Evolutionary conservation across 805 yeast species (phyloP).

Genomic region (Sugiyamaella qingdaonensis): DNA sequence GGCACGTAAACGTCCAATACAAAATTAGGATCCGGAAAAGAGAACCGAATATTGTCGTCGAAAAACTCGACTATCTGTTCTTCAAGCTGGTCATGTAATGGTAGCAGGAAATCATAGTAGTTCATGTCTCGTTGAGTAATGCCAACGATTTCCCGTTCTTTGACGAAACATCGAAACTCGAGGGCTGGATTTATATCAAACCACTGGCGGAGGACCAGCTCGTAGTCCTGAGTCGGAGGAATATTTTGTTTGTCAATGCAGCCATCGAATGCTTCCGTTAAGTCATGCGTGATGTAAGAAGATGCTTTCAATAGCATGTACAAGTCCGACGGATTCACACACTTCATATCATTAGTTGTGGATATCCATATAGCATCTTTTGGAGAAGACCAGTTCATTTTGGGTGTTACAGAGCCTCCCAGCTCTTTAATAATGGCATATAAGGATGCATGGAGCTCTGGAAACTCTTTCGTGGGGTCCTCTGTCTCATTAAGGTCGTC

Average conservation of each 20-base stretch:
- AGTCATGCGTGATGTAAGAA: constrained; percentile 81
- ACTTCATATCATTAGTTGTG: constrained; percentile 69
- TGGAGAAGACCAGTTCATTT: constrained; percentile 96
- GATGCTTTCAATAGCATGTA: constrained; percentile 81
- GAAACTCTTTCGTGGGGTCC: constrained; percentile 51
- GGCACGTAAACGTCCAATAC: constrained; percentile 84
- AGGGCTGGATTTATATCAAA: constrained; percentile 76
- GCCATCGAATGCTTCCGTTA: constrained; percentile 64
- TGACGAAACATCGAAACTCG: constrained; percentile 86
- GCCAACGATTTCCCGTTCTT: constrained; percentile 58
- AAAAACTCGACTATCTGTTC: constrained; percentile 54
- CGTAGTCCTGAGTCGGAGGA: constrained; percentile 35
- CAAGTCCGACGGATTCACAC: constrained; percentile 67
- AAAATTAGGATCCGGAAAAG: constrained; percentile 53
- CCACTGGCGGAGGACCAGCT: constrained; percentile 82
- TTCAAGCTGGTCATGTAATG: constrained; percentile 45
- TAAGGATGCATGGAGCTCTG: constrained; percentile 55
- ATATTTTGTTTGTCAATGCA: constrained; percentile 19
- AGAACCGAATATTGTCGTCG: constrained; percentile 41
- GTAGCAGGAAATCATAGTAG: constrained; percentile 65
- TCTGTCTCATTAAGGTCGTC: constrained; percentile 18
- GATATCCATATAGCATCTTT: constrained; percentile 92
- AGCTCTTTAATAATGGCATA: constrained; percentile 41
- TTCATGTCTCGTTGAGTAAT: constrained; percentile 84
- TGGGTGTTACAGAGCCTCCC: constrained; percentile 70